phyloP scores from a whole-genome alignment of 108 stramenopile genomes.

The Thalassiosira profunda region DNA sequence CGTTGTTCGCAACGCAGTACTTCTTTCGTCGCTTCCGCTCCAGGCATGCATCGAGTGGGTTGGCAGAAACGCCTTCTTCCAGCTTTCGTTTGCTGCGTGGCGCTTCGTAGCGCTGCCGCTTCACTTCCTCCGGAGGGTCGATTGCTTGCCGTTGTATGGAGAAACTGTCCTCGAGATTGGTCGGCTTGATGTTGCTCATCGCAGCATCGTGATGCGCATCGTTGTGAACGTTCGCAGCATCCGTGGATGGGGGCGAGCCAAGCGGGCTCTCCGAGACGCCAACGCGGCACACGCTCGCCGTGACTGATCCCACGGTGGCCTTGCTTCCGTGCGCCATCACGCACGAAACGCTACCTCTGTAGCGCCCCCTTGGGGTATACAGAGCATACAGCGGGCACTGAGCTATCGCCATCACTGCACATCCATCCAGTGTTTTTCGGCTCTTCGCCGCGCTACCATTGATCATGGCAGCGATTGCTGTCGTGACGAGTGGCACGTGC shows the following conservation, averaged over 20 bases:
- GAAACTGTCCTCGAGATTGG: constrained; percentile 13
- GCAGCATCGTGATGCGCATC: too few relatives aligned
- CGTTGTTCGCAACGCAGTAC: not conserved
- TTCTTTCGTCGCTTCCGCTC: not conserved
- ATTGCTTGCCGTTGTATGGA: constrained; percentile 26
- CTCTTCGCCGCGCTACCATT: constrained; percentile 1
- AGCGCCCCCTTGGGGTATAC: constrained; percentile 6
- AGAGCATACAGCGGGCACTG: constrained; percentile 21
- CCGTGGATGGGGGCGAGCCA: too few relatives aligned
- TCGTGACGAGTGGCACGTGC: constrained; percentile 28
- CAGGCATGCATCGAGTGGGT: not conserved
- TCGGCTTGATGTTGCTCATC: constrained; percentile 15
- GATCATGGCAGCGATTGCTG: constrained; percentile 6
- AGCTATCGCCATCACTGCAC: constrained; percentile 13
- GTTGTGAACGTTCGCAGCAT: too few relatives aligned
- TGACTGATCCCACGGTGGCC: not conserved
- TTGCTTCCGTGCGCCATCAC: not conserved
- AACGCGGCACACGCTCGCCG: not conserved
- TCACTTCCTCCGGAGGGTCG: constrained; percentile 34
- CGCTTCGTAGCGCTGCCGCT: not conserved
- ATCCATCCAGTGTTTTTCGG: constrained; percentile 16
- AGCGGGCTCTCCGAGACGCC: not conserved
- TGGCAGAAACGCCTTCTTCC: not conserved
- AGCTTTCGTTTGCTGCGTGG: not conserved
- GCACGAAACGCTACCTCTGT: constrained; percentile 13